Percentiles rank a stretch among this genome's conserved stretches.
Evolutionary conservation across 2,329 filamentous ascomycete genomes (phyloP).

Genomic region (Cadophora malorum): DNA sequence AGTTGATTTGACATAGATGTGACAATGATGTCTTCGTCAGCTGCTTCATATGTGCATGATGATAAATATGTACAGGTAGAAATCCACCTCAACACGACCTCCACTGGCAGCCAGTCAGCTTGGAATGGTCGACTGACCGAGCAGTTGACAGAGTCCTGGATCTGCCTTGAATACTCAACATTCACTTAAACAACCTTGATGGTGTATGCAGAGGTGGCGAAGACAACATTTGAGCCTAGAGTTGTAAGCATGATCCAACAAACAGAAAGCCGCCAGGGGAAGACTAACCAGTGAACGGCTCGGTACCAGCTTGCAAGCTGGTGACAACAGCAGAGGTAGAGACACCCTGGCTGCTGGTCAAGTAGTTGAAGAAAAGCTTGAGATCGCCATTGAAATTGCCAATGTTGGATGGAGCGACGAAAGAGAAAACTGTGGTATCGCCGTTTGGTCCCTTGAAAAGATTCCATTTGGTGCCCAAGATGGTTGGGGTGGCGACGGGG

Average conservation of each 20-base stretch:
- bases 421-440: constrained; percentile 65
- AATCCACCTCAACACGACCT: not conserved
- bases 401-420: constrained; percentile 55
- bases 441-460: constrained; percentile 65
- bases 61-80: constrained; percentile 16
- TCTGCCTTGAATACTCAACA: not conserved
- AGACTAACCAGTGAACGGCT: constrained; percentile 57
- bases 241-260: not conserved
- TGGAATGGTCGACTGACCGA: not conserved
- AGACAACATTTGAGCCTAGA: constrained; percentile 15
- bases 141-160: not conserved
- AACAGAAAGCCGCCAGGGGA: not conserved
- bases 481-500: constrained; percentile 58
- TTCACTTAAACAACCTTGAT: constrained; percentile 17
- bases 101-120: not conserved
- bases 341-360: constrained; percentile 56
- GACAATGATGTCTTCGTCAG: not conserved
- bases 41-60: constrained; percentile 3
- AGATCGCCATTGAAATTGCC: constrained; percentile 62
- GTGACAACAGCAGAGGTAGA: constrained; percentile 57
- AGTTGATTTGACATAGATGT: not conserved
- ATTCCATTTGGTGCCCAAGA: constrained; percentile 60
- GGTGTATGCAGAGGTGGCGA: constrained; percentile 19
- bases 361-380: constrained; percentile 62
- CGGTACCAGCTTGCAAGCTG: constrained; percentile 60